Evolutionary conservation across 768 basidiomycete species (phyloP), one percentile per base, ranked within the genome.

Genomic region (Russula griseocarnosa): DNA sequence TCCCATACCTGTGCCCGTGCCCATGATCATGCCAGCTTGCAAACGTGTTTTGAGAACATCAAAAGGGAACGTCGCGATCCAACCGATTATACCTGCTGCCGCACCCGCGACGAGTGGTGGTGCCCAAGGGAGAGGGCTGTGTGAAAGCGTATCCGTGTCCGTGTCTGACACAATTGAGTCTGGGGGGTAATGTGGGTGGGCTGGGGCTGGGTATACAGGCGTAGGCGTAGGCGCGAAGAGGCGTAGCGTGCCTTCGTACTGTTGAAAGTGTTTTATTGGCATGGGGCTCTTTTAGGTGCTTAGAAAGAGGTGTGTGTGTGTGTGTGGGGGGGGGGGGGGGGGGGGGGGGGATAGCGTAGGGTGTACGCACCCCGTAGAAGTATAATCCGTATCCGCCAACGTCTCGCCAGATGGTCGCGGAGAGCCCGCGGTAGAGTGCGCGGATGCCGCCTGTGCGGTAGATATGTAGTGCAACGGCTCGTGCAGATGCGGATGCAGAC

Each of bases 21-120:
- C 18, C 28, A 22, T n/a, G 65, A 20, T 60, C 28, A 67, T 72
- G 55, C 30, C 50, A 7, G 83, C 83, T 73, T 97, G 94, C 69
- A 94, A 83, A 6, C 93, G 84, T 16, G 94, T 95, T 38, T 38
- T 38, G 38, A 38, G 38, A 16, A 38, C 38, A 2, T 38, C 38
- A 38, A 94, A 78, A 2, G 92, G 92, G 73, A 96, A 97, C 1
- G 93, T 95, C 3, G 77, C 79, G 0, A 86, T 42, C 92, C 92
- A 95, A 10, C 90, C 38, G 38, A 38, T 38, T 5, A 38, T 16
- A 16, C 38, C 38, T 16, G 92, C 92, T 0, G 87, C 71, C 1
- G 84, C 92, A 24, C 91, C 92, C 4, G 91, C 89, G 22, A 86
- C 49, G 58, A 92, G 76, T 79, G 74, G 85, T 79, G 74, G 85